These are phyloP conservation scores for Trifolium fragiferum DNA, from an alignment of 306 rosid species.

Conservation along the genomic window DNA sequence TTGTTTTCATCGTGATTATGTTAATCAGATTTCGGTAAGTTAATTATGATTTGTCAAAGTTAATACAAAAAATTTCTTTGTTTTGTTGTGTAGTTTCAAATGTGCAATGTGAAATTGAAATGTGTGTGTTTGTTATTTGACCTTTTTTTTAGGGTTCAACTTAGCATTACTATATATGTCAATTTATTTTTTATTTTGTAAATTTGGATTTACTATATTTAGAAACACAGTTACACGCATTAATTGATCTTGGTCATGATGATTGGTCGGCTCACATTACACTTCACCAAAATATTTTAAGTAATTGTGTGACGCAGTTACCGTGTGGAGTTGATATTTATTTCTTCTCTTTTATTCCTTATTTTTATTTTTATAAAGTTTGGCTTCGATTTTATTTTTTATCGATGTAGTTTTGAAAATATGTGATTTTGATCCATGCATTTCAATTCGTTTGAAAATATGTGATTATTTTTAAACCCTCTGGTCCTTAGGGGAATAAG, in stretches of 20 bases:
- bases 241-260: not conserved
- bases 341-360: no score
- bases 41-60: not conserved
- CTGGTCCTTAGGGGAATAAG: no score
- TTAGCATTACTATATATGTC: not conserved
- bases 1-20: slow-evolving; percentile 58
- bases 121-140: not conserved
- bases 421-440: not conserved
- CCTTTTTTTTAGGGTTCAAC: slow-evolving; percentile 23
- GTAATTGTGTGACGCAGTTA: no score
- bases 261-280: not conserved
- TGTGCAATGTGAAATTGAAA: not conserved
- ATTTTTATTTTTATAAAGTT: no score
- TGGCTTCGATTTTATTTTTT: not conserved
- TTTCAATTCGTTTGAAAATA: no score
- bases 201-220: not conserved
- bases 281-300: no score
- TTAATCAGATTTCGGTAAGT: slow-evolving; percentile 66
- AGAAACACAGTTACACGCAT: not conserved
- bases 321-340: no score
- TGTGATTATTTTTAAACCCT: no score
- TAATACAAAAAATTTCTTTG: not conserved
- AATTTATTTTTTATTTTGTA: not conserved
- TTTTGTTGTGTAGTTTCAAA: not conserved
- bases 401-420: not conserved